phyloP scores from a whole-genome alignment of 768 basidiomycete species.

The Neoboletus subvelutipes region DNA sequence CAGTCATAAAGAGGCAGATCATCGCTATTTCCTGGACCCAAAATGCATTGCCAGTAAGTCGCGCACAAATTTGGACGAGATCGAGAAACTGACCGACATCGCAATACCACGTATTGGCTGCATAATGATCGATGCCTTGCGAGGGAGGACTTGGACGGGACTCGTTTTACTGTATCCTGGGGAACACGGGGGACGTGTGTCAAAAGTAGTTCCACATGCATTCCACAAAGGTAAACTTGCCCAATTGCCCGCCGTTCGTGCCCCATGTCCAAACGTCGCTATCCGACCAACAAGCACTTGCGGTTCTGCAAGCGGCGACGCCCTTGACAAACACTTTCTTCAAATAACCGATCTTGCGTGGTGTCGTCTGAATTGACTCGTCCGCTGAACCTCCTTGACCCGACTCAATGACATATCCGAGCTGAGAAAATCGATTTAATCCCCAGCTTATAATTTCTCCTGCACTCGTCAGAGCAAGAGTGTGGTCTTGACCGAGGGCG shows the following conservation, averaged over 20 bases:
- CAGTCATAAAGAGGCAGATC: conserved; percentile 72
- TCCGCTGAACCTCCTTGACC: conserved; percentile 48
- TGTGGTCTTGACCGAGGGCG: conserved; percentile 93
- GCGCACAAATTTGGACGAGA: neutral
- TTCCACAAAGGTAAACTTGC: conserved; percentile 36
- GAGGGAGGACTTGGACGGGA: conserved; percentile 72
- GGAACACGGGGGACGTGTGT: neutral
- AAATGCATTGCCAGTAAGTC: neutral
- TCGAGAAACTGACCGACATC: conserved; percentile 56
- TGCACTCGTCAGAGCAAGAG: conserved; percentile 73
- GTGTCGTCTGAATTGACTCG: conserved; percentile 73
- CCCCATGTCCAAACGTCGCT: conserved; percentile 85
- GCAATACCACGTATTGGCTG: conserved; percentile 70
- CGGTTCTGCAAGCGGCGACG: conserved; percentile 81
- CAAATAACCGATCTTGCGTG: conserved; percentile 74
- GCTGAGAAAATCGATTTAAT: conserved; percentile 82
- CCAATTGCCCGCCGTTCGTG: conserved; percentile 89
- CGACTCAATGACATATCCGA: conserved; percentile 80
- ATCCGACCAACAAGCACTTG: conserved; percentile 87
- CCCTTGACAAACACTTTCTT: conserved; percentile 79
- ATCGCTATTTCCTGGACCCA: conserved; percentile 72
- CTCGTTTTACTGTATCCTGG: conserved; percentile 77
- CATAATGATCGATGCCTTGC: conserved; percentile 76
- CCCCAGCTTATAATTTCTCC: conserved; percentile 94
- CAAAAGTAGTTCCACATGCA: neutral